phyloP scores from a whole-genome alignment of 495 filamentous ascomycete genomes.

The Chaetomium cochliodes region DNA sequence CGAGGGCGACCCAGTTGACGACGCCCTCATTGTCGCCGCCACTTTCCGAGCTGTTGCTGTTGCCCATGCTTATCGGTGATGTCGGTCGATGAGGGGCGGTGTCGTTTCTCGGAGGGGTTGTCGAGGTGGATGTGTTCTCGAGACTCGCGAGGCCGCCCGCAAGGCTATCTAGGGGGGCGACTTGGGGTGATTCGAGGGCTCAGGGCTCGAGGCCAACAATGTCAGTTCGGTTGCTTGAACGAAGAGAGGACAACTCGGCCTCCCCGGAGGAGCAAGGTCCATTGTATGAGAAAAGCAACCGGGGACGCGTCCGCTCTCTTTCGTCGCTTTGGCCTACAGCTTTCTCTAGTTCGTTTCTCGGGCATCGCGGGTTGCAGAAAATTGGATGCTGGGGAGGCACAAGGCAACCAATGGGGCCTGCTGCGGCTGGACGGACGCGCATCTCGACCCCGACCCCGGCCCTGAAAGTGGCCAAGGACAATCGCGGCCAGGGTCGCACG shows the following conservation, averaged over 20 bases:
- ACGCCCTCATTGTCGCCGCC: conserved; percentile 16
- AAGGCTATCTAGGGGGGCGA: not conserved
- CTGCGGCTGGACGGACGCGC: conserved; percentile 1
- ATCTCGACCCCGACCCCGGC: not conserved
- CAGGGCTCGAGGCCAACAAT: not conserved
- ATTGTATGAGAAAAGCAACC: conserved; percentile 4
- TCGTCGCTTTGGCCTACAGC: not conserved
- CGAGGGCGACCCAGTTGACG: conserved; percentile 34
- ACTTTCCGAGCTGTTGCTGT: conserved; percentile 1
- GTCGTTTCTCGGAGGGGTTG: not conserved
- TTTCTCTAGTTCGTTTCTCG: not conserved
- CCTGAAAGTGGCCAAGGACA: not conserved
- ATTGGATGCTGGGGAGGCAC: not conserved
- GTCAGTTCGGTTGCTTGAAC: not conserved
- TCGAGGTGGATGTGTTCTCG: not conserved
- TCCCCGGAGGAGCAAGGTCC: not conserved
- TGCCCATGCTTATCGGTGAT: conserved; percentile 5
- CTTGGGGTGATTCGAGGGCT: not conserved
- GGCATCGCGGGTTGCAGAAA: conserved; percentile 8
- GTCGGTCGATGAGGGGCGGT: not conserved
- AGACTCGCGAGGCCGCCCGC: not conserved
- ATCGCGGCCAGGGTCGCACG: not conserved
- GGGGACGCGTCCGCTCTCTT: too few species aligned
- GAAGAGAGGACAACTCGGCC: not conserved
- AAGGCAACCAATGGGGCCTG: conserved; percentile 23